phyloP scores from a whole-genome alignment of 257 asterid genomes.

The Penstemon barbatus region DNA sequence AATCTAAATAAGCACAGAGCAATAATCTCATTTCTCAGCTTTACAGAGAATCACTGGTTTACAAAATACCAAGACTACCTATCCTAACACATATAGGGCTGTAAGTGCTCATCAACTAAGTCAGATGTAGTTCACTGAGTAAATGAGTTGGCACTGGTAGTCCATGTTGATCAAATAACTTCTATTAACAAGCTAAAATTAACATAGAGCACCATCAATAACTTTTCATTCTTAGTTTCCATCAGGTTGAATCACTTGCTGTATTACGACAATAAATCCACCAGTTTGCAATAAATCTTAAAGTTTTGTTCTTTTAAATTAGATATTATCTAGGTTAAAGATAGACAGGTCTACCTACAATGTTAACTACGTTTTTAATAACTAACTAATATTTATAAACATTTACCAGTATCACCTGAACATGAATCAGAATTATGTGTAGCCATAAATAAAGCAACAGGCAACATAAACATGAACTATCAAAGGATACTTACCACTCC shows the following conservation, averaged over 20 bases:
- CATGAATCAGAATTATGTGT: neutral
- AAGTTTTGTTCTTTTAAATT: too few species aligned
- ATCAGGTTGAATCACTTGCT: too few species aligned
- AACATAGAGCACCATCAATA: too few species aligned
- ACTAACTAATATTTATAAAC: neutral
- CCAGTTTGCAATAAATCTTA: neutral
- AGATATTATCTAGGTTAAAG: too few species aligned
- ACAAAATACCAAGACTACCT: too few species aligned
- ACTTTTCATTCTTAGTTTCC: too few species aligned
- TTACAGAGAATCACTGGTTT: neutral
- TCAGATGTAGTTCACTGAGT: neutral
- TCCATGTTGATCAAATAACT: too few species aligned
- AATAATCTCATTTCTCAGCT: neutral
- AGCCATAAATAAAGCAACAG: conserved; percentile 9
- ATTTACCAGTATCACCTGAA: neutral
- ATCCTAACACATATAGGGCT: neutral
- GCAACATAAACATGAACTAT: conserved; percentile 18
- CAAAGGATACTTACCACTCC: conserved; percentile 74
- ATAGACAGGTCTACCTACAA: too few species aligned
- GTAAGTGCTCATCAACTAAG: neutral
- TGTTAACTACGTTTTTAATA: neutral
- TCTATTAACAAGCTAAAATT: too few species aligned
- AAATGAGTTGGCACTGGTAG: neutral
- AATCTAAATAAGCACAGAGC: neutral
- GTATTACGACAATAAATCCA: neutral